Conservation (phyloP, 2,329 filamentous ascomycete species). For the Monosporascus sp. region DNA sequence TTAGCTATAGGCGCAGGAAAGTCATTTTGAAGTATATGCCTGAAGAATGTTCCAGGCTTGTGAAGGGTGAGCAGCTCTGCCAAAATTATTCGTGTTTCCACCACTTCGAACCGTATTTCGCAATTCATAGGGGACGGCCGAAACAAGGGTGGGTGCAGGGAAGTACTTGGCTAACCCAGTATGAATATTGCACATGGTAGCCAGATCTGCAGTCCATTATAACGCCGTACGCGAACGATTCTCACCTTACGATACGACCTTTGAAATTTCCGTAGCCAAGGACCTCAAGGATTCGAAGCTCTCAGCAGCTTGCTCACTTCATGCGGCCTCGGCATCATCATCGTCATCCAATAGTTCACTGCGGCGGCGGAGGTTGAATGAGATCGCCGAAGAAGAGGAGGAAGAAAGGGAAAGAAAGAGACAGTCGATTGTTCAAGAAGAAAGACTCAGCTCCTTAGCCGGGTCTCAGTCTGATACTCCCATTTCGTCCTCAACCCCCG, state of each 20-base stretch:
- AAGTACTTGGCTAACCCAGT: constrained; percentile 13
- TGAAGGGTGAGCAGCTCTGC: constrained; percentile 66
- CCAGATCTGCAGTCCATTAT: constrained; percentile 73
- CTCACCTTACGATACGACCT: constrained; percentile 78
- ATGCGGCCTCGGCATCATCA: constrained; percentile 80
- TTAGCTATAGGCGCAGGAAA: constrained; percentile 84
- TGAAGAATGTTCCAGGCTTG: constrained; percentile 79
- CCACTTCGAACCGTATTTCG: too few relatives aligned
- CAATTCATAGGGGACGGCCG: too few relatives aligned
- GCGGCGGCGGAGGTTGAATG: constrained; percentile 71
- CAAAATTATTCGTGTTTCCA: too few relatives aligned
- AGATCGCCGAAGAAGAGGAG: constrained; percentile 90
- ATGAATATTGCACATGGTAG: constrained; percentile 40
- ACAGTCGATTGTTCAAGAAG: constrained; percentile 48
- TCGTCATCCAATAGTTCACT: constrained; percentile 80
- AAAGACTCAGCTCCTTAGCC: constrained; percentile 25
- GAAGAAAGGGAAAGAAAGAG: constrained; percentile 60
- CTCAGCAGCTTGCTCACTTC: constrained; percentile 81
- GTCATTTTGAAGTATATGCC: constrained; percentile 91
- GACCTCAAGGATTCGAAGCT: constrained; percentile 85
- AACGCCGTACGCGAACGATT: constrained; percentile 65
- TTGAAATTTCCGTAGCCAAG: constrained; percentile 67
- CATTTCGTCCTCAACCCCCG: constrained; percentile 26
- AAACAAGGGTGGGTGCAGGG: constrained; percentile 61
- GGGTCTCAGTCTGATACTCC: constrained; percentile 14